phyloP scores from a whole-genome alignment of 768 basidiomycete genomes.

The Holtermannia corniformis region DNA sequence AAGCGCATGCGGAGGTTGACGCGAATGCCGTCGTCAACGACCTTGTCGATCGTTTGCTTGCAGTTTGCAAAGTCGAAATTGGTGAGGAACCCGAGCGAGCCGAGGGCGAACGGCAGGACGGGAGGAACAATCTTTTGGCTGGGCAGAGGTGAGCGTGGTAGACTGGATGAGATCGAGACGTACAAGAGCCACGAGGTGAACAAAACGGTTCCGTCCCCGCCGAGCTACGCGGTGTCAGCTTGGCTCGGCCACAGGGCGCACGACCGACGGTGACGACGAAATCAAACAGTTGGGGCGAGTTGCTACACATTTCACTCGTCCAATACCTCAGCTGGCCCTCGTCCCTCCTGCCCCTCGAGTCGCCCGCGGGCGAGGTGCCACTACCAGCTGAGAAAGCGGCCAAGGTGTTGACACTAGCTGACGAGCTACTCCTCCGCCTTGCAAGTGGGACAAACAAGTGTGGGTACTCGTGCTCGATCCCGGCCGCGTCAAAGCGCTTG shows the following conservation, averaged over 20 bases:
- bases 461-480: constrained; percentile 75
- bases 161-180: constrained; percentile 1
- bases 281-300: constrained; percentile 85
- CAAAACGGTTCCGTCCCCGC: constrained; percentile 94
- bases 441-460: constrained; percentile 74
- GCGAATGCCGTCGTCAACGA: constrained; percentile 83
- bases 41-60: constrained; percentile 76
- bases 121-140: constrained; percentile 93
- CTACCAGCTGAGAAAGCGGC: constrained; percentile 50
- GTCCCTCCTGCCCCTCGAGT: constrained; percentile 42
- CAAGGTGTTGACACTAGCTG: constrained; percentile 25
- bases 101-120: constrained; percentile 90
- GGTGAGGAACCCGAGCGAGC: constrained; percentile 94
- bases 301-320: constrained; percentile 92
- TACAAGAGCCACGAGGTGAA: constrained; percentile 96
- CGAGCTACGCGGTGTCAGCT: constrained; percentile 53
- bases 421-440: constrained; percentile 57
- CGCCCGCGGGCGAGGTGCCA: no score
- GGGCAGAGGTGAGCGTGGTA: constrained; percentile 1
- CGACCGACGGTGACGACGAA: constrained; percentile 85
- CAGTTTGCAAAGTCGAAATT: constrained; percentile 93
- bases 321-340: constrained; percentile 94
- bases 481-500: constrained; percentile 85
- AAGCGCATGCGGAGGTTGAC: constrained; percentile 99
- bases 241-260: not conserved